A percentile compares a stretch with the other conserved stretches of the same genome.
These are phyloP conservation scores for Veloporphyrellus conicus DNA, from an alignment of 1,284 basidiomycete genomes.

Conservation along the genomic window DNA sequence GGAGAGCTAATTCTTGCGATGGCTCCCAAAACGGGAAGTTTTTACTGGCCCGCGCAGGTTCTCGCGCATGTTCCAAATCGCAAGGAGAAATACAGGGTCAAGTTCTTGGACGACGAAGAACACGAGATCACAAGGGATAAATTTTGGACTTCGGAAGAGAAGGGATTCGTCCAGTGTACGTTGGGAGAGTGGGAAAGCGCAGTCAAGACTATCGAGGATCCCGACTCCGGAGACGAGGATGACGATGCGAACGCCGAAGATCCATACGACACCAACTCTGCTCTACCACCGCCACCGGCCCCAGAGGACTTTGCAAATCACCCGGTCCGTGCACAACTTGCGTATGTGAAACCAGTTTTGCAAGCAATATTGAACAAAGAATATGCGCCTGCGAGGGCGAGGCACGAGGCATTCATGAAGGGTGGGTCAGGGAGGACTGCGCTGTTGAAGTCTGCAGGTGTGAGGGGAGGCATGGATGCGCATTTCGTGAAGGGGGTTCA, in stretches of 20 bases:
- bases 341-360: constrained; percentile 60
- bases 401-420: constrained; percentile 53
- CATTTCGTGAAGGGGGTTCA: constrained; percentile 48
- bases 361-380: constrained; percentile 50
- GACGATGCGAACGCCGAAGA: constrained; percentile 1
- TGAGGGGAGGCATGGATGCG: constrained; percentile 52
- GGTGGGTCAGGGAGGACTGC: constrained; percentile 48
- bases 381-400: constrained; percentile 49
- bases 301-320: constrained; percentile 44
- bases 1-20: constrained; percentile 61
- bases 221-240: constrained; percentile 46
- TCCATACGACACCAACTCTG: constrained; percentile 33
- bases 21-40: constrained; percentile 35
- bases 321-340: constrained; percentile 54
- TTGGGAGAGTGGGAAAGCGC: constrained; percentile 53
- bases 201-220: constrained; percentile 42
- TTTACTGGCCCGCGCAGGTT: constrained; percentile 65
- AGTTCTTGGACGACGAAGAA: constrained; percentile 51
- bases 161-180: constrained; percentile 55
- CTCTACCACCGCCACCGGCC: constrained; percentile 38
- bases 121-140: constrained; percentile 41
- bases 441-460: constrained; percentile 45
- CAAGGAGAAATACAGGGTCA: constrained; percentile 45
- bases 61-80: constrained; percentile 43
- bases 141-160: constrained; percentile 56